Percentiles rank a stretch among this genome's conserved stretches.
Conservation (phyloP, 495 filamentous ascomycete genomes). For the Cercophora samala region DNA sequence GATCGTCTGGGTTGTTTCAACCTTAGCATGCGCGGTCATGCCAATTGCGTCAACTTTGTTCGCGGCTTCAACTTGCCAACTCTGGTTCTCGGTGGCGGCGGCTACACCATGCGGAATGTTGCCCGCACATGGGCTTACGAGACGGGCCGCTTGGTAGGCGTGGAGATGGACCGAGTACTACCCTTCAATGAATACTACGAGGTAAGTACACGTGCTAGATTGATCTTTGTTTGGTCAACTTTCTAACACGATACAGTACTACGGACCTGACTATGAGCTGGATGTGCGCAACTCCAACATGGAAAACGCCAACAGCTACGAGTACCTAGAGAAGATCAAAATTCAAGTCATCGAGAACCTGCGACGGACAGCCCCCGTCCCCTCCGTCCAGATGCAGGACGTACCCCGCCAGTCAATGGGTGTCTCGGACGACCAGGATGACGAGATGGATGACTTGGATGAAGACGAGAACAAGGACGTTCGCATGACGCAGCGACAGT, state of each 20-base stretch:
- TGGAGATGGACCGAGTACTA: constrained; percentile 73
- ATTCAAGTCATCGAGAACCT: constrained; percentile 89
- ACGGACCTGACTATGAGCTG: constrained; percentile 92
- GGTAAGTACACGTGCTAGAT: constrained; percentile 47
- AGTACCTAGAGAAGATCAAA: constrained; percentile 96
- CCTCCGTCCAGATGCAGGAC: constrained; percentile 92
- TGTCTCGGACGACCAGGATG: constrained; percentile 77
- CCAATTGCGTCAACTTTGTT: constrained; percentile 95
- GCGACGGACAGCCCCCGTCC: constrained; percentile 78
- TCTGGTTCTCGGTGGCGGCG: constrained; percentile 88
- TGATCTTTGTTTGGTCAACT: constrained; percentile 3
- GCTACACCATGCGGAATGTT: constrained; percentile 99
- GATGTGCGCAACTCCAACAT: constrained; percentile 95
- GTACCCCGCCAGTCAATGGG: constrained; percentile 77
- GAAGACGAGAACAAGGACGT: constrained; percentile 87
- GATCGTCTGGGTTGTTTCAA: constrained; percentile 98
- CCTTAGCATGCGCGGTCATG: constrained; percentile 93
- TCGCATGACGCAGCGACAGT: constrained; percentile 75
- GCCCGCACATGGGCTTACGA: constrained; percentile 97
- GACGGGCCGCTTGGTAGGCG: constrained; percentile 83
- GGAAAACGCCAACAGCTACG: constrained; percentile 94
- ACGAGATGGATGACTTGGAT: constrained; percentile 81
- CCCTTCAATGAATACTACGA: constrained; percentile 99
- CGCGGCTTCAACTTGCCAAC: constrained; percentile 90
- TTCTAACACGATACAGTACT: constrained; percentile 66